Evolutionary conservation across 2,329 filamentous ascomycete species (phyloP).

Genomic region (Paraconiothyrium brasiliense): DNA sequence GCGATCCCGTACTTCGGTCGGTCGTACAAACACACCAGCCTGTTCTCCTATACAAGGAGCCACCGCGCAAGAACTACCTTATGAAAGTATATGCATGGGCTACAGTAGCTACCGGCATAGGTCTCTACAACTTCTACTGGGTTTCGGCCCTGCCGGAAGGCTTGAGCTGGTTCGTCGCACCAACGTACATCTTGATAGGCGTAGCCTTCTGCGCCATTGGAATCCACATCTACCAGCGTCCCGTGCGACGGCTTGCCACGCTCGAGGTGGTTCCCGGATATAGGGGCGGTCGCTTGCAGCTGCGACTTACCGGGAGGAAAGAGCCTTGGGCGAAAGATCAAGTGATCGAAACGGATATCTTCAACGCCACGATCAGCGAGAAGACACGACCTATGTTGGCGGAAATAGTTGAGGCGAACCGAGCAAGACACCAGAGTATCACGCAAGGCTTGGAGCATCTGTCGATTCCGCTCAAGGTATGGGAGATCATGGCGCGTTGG

Average conservation of each 20-base stretch:
- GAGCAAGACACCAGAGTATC: constrained; percentile 37
- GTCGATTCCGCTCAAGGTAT: constrained; percentile 32
- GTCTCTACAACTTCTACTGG: constrained; percentile 42
- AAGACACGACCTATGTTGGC: constrained; percentile 43
- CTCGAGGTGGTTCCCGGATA: constrained; percentile 43
- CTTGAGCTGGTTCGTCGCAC: constrained; percentile 43
- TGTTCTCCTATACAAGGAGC: constrained; percentile 46
- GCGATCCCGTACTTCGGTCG: constrained; percentile 46
- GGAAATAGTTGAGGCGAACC: constrained; percentile 43
- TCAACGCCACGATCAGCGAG: constrained; percentile 40
- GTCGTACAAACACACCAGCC: constrained; percentile 42
- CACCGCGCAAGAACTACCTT: constrained; percentile 37
- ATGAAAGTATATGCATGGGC: constrained; percentile 41
- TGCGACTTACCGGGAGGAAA: constrained; percentile 40
- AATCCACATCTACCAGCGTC: constrained; percentile 43
- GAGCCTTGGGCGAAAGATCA: constrained; percentile 39
- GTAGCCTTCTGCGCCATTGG: constrained; percentile 40
- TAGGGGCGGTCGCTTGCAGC: constrained; percentile 39
- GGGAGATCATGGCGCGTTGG: constrained; percentile 43
- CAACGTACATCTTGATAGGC: constrained; percentile 45
- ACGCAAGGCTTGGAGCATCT: constrained; percentile 37
- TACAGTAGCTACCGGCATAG: constrained; percentile 35
- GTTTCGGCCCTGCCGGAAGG: constrained; percentile 37
- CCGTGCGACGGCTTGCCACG: constrained; percentile 39
- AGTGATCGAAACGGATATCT: constrained; percentile 40